Percentiles rank a stretch among this genome's conserved stretches.
Conservation (phyloP, 2,329 filamentous ascomycete genomes). For the Fusarium penzigii region DNA sequence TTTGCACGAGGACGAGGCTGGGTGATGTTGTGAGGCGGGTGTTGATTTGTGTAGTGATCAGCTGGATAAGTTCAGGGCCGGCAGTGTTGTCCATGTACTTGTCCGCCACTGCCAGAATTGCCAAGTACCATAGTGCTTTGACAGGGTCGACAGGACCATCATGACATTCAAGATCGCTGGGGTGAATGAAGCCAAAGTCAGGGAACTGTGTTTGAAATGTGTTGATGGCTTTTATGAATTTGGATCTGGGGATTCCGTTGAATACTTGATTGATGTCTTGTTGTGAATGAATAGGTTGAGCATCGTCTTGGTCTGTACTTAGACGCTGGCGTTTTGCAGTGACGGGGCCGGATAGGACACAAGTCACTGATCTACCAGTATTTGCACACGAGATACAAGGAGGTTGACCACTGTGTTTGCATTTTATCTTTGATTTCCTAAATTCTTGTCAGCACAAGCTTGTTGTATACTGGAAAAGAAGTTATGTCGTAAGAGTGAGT, state of each 20-base stretch:
- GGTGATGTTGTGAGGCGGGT: conserved; percentile 16
- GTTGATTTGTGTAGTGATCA: conserved; percentile 12
- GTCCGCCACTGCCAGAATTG: conserved; percentile 15
- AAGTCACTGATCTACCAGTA: conserved; percentile 13
- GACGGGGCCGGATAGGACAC: conserved; percentile 18
- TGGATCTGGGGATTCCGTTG: not conserved
- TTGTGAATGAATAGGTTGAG: not conserved
- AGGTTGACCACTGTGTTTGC: conserved; percentile 23
- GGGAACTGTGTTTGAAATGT: conserved; percentile 25
- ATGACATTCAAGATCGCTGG: conserved; percentile 24
- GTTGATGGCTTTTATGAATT: conserved; percentile 12
- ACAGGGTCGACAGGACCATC: conserved; percentile 1
- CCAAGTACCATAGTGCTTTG: conserved; percentile 19
- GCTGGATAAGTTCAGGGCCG: not conserved
- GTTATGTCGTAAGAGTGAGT: not conserved
- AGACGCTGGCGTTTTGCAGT: conserved; percentile 13
- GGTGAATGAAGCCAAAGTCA: conserved; percentile 26
- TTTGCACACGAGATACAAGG: conserved; percentile 27
- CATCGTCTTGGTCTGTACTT: not conserved
- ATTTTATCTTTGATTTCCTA: conserved; percentile 29
- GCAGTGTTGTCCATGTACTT: conserved; percentile 7
- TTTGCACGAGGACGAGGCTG: conserved; percentile 19
- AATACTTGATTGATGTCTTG: conserved; percentile 14
- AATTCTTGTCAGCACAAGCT: not conserved
- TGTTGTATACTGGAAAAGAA: not conserved